Evolutionary conservation across 2,329 filamentous ascomycete genomes (phyloP), one percentile per base, ranked within the genome.

Genomic region (Fusarium sp.): DNA sequence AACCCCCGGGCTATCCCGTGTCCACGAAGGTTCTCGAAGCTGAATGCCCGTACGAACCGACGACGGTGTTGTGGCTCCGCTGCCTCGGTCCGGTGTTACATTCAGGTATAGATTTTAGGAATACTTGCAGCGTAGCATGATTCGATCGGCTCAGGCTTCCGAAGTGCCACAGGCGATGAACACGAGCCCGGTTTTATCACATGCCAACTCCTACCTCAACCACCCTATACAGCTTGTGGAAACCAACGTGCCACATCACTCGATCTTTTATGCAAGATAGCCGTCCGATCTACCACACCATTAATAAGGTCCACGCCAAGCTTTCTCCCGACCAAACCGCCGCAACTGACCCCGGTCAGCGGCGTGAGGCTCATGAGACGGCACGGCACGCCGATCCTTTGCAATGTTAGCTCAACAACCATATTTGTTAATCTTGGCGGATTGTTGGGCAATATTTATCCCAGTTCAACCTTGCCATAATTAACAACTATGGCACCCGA

Each of bases 1-100:
- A 50, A 10, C 3, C 16, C 1, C 46, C n/a, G 28, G 31, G 6
- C 37, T 28, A 13, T 16, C 48, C 48, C n/a, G 12, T 3, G 4
- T 39, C 28, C 6, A 51, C 36, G 48, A 51, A 51, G 48, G 6
- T 51, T 39, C 48, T 51, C 48, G 48, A 51, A 51, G 34, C 34
- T 28, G 1, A n/a, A 18, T 27, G 9, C 13, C 12, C 27, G 4
- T 39, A 9, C 23, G 23, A 39, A 23, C 48, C 18, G 27, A 37
- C 9, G 27, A 2, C 48, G 48, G 15, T 10, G 6, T 10, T 36
- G 34, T 10, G 13, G 34, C 6, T 36, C 34, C 34, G 6, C 34
- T 13, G 34, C 34, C 34, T 10, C 13, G 34, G 34, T 8, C 34
- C 34, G 34, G 23, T 23, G 23, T 5, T 23, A 23, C 23, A 23